Base-by-base conservation (phyloP, 257 asterid genomes). In the Gentiana macrophylla region DNA sequence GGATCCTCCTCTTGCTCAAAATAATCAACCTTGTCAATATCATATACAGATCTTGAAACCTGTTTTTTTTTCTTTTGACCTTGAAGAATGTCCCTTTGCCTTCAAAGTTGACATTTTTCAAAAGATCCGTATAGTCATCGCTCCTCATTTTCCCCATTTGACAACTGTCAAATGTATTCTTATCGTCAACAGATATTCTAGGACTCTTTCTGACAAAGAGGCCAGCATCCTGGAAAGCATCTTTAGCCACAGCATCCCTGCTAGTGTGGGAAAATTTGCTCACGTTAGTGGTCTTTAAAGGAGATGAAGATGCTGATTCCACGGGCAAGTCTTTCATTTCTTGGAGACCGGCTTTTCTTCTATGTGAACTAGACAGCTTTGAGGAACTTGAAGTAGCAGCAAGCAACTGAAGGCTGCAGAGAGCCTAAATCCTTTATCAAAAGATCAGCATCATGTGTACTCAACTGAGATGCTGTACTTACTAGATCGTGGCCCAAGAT, bases 351-450 rank as follows among this genome's bases (percentile, higher is more conserved):
- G 77, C 63, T 68, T 72, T 82, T 74, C 80, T 80, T 73, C 63
- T 84, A 66, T 62, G 84, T 12, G 99, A 92, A 45, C 97, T 94
- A 65, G 97, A 86, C 61, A 93, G 87, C 72, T 86, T 93, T 63
- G 99, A 93, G 60, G 97, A 89, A 81, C 99, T 93, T 24, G 99
- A 93, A 76, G 86, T 89, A 65, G 97, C 89, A 54, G 94, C 87
- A 24, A 24, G 24, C 24, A 65, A 70, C 77, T 53, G 91, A 76
- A 59, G 86, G 89, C 38, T 60, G 90, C 36, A 57, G 70, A 56
- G 79, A 60, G 68, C 80, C 84, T 74, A 70, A 52, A 67, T 80
- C 86, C 74, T 76, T 81, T 77, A 78, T 79, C 58, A 76, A 60
- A 68, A 78, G 71, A 78, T 80, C 86, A 52, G 53, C 72, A 37